Evolutionary conservation across 352 stramenopile genomes (phyloP), one percentile per base, ranked within the genome.

Genomic region (Thalassiosira delicatula): DNA sequence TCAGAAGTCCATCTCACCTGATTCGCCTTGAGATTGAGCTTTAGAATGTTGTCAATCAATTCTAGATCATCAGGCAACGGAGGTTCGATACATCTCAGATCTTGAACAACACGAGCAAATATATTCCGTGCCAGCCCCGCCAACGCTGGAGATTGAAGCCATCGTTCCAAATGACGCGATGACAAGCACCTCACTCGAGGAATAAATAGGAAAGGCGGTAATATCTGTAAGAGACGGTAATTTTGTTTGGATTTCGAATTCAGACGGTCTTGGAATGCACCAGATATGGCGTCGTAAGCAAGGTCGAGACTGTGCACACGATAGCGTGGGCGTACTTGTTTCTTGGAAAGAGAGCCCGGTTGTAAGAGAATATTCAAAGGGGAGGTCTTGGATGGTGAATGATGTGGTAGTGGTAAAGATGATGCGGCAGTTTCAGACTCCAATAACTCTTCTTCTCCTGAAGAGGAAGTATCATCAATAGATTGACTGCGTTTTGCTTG

Each of bases 221-320:
- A 78, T 25, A 76, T 61, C 49, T 86, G 74, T 2, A 93, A 67
- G 8, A 93, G 83, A 17, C 81, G 71, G 32, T 75, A 90, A 46
- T 92, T 92, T 78, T 93, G 87, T 68, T 91, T 92, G 11, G 83
- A 84, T 80, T 92, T 93, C 21, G 71, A 71, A 79, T 89, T 78
- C 12, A 93, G 71, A 42, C 89, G 70, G 27, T 90, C 66, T 42
- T 56, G 60, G 17, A 93, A 69, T 17, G 88, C 79, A 44, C 68
- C 17, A 17, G 67, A 59, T 59, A 93, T 84, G 21, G 76, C 76
- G 27, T 74, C 49, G 67, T 87, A 65, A 3, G 82, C 79, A 65
- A 68, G 44, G 27, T 86, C 56, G 23, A 85, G 37, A 69, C 86
- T 90, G 29, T 66, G 54, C 19, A 79, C 81, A 65, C 88, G 84